Base-by-base conservation (phyloP, 345 rosid genomes). In the Stellera chamaejasme region DNA sequence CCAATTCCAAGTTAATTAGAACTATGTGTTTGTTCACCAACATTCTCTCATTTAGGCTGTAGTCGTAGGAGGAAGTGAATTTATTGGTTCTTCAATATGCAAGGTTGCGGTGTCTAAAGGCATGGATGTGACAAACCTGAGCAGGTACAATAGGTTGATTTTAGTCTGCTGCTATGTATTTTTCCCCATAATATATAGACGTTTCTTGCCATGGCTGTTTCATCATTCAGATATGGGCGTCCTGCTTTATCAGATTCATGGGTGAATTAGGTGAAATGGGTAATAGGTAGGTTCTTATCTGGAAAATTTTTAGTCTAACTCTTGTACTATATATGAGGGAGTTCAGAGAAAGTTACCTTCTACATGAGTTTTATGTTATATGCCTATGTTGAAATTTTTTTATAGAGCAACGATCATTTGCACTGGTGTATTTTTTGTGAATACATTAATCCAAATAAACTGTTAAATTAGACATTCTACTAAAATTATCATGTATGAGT, bases 11-110 rank as follows among this genome's bases (percentile, higher is more conserved):
- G 15, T 19, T 19, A 19, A 19, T 3, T 14, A 27, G 58, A 19
- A 19, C 23, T 19, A 0, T 19, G 1, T 19, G 23, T 56, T 19
- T 57, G 57, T 55, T 45, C n/a, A 72, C 52, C 60, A 11, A 45
- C 48, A 53, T 66, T 45, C 39, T 54, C 59, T 56, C 65, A 53
- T 57, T 61, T 50, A 19, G 98, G 77, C 88, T 75, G 95, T 92
- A 11, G 98, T 92, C 58, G 57, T 88, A 28, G 96, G 96, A 66
- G 95, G 96, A 67, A 88, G 55, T 50, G 93, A 96, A 54, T 92
- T 84, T 59, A 95, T 88, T 69, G 98, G 96, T 51, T 88, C 98
- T 62, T 88, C 98, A 58, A 79, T 88, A 39, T 92, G 96, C 68
- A 92, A 86, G 81, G 90, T 88, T 63, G 89, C 95, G 48, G 85